Evolutionary conservation across 306 rosid species (phyloP).

Genomic region (Begonia peltatifolia): DNA sequence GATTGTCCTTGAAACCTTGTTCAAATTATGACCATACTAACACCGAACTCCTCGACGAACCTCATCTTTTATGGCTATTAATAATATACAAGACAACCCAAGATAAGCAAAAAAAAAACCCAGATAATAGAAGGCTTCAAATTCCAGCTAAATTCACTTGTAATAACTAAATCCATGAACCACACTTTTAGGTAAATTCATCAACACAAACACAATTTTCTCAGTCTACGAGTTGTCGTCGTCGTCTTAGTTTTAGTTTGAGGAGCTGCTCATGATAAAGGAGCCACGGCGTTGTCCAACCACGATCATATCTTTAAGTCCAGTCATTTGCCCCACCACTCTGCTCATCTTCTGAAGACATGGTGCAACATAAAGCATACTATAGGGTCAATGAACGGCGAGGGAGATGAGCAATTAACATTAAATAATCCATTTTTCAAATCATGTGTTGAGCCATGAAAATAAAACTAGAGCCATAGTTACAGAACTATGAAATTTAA

Average conservation of each 20-base stretch:
- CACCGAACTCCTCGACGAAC: too few relatives aligned
- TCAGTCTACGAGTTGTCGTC: constrained; percentile 34
- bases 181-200: background rate
- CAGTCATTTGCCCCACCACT: constrained; percentile 51
- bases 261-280: constrained; percentile 40
- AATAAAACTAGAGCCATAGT: constrained; percentile 1
- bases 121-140: background rate
- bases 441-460: too few relatives aligned
- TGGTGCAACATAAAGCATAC: background rate
- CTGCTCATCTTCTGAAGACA: constrained; percentile 42
- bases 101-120: background rate
- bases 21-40: too few relatives aligned
- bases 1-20: too few relatives aligned
- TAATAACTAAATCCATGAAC: background rate
- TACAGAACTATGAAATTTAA: background rate
- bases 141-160: background rate
- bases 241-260: constrained; percentile 32
- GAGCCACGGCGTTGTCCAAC: constrained; percentile 69
- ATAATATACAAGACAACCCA: background rate
- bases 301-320: constrained; percentile 73
- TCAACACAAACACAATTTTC: background rate
- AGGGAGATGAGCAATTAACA: constrained; percentile 3
- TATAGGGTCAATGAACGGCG: constrained; percentile 8
- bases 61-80: background rate
- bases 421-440: too few relatives aligned